Percentiles rank a stretch among this genome's conserved stretches.
Conservation (phyloP, 495 filamentous ascomycete genomes). For the Neurospora sp. region DNA sequence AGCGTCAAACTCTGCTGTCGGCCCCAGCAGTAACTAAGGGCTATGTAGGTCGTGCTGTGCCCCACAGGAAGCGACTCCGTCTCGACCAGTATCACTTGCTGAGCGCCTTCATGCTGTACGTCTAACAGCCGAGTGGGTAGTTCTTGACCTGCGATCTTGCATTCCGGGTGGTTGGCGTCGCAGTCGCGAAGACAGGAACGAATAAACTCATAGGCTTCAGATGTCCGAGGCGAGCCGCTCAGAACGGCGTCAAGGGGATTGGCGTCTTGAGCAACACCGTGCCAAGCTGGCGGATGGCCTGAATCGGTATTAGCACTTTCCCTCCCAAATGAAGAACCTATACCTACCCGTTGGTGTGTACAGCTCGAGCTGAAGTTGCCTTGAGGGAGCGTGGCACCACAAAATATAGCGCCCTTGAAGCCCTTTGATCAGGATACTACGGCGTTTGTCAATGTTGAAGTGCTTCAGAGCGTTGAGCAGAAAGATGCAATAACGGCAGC, state of each 20-base stretch:
- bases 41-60: not conserved
- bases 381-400: too few species aligned
- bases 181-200: not conserved
- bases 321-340: too few species aligned
- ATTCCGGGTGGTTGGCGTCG: not conserved
- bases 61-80: not conserved
- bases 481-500: not conserved
- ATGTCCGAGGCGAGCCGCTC: not conserved
- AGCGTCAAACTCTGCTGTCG: not conserved
- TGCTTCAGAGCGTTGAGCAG: not conserved
- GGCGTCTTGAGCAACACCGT: not conserved
- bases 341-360: not conserved
- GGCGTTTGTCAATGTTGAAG: not conserved
- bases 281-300: not conserved
- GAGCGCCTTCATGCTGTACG: not conserved
- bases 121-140: not conserved
- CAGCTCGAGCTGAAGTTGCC: not conserved
- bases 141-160: not conserved
- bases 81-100: not conserved
- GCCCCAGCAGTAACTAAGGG: slow-evolving; percentile 5
- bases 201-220: not conserved
- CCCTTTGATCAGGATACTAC: too few species aligned
- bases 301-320: too few species aligned
- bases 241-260: not conserved
- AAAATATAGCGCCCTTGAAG: too few species aligned